A percentile compares a stretch with the other conserved stretches of the same genome.
phyloP scores from a whole-genome alignment of 1,139 yeast genomes.

The Kodamaea arcana region DNA sequence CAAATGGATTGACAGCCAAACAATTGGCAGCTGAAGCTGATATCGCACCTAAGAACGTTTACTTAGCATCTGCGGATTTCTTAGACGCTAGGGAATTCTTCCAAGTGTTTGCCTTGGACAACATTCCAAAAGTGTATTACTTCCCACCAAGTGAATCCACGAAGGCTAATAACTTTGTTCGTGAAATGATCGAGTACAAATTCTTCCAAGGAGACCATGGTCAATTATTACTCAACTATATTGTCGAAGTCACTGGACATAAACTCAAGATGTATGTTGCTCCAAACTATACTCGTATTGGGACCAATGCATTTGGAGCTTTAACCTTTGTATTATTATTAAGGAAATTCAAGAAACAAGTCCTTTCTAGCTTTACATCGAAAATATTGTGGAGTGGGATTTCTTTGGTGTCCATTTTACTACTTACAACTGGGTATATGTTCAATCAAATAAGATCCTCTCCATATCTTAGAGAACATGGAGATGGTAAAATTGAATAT shows the following conservation, averaged over 20 bases:
- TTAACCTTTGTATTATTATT: constrained; percentile 21
- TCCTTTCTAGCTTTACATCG: constrained; percentile 23
- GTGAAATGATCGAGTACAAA: constrained; percentile 44
- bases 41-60: constrained; percentile 35
- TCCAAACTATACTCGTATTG: constrained; percentile 48
- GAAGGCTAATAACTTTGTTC: constrained; percentile 24
- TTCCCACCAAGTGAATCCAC: constrained; percentile 53
- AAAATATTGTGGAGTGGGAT: constrained; percentile 59
- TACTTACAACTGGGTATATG: constrained; percentile 90
- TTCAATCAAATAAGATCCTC: constrained; percentile 79
- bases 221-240: constrained; percentile 35
- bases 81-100: constrained; percentile 52
- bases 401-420: constrained; percentile 56
- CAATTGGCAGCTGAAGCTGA: constrained; percentile 26
- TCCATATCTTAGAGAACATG: constrained; percentile 60
- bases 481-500: constrained; percentile 56
- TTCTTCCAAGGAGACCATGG: constrained; percentile 54
- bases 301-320: constrained; percentile 41
- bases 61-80: constrained; percentile 75
- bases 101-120: constrained; percentile 53
- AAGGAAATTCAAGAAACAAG: constrained; percentile 31
- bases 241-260: constrained; percentile 39
- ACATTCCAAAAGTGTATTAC: constrained; percentile 75
- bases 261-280: constrained; percentile 52
- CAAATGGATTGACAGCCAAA: constrained; percentile 31